phyloP scores from a whole-genome alignment of 371 early-diverging fungal genomes.

The Mortierella sp. region DNA sequence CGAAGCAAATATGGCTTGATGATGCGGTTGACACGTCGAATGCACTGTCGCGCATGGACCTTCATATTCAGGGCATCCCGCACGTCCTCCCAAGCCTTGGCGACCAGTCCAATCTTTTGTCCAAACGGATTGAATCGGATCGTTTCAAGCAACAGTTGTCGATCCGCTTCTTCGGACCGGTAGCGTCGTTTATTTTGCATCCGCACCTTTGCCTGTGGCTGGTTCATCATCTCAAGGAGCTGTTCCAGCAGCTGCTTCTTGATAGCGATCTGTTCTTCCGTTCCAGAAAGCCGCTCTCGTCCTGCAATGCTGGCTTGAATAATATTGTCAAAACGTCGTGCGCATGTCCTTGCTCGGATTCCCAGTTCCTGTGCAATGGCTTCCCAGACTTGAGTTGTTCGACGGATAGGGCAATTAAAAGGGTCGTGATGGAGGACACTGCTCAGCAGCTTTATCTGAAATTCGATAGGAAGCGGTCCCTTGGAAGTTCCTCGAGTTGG shows the following conservation, averaged over 20 bases:
- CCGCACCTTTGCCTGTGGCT: constrained; percentile 44
- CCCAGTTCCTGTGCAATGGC: constrained; percentile 45
- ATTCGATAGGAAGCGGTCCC: constrained; percentile 39
- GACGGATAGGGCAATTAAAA: constrained; percentile 50
- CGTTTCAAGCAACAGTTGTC: constrained; percentile 30
- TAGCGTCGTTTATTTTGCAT: constrained; percentile 55
- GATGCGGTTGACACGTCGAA: constrained; percentile 50
- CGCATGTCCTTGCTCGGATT: constrained; percentile 49
- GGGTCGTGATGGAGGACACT: constrained; percentile 51
- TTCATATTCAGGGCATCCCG: constrained; percentile 48
- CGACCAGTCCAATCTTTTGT: constrained; percentile 52
- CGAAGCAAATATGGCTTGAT: constrained; percentile 45
- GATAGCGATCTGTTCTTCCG: constrained; percentile 36
- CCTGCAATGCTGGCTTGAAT: constrained; percentile 52
- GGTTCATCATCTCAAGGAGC: constrained; percentile 52
- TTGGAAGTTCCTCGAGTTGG: constrained; percentile 41
- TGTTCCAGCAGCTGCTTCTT: constrained; percentile 45
- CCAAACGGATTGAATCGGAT: constrained; percentile 51
- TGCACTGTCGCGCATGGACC: constrained; percentile 52
- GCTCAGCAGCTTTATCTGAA: constrained; percentile 31
- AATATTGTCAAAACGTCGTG: constrained; percentile 50
- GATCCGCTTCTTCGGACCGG: constrained; percentile 50
- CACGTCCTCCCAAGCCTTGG: constrained; percentile 53
- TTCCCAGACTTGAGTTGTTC: constrained; percentile 52
- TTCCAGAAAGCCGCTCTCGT: constrained; percentile 28